Base-by-base conservation (phyloP, 1,284 basidiomycete genomes). In the Naganishia liquefaciens region DNA sequence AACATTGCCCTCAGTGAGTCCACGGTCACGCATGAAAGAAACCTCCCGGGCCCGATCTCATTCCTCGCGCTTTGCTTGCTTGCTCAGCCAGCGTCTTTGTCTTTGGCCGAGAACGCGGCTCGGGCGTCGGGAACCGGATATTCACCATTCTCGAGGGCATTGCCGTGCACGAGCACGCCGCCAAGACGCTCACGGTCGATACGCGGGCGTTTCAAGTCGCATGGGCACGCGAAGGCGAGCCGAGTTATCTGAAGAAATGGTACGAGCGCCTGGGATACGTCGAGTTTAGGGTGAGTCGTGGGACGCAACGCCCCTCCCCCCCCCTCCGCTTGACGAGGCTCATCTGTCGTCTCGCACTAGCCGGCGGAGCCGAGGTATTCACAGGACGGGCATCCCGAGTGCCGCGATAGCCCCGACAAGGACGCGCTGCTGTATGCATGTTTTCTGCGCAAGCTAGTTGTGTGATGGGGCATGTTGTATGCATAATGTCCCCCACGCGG, bases 51-150 rank as follows among this genome's bases (percentile, higher is more conserved):
- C 25, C 50, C 37, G n/a, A 58, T 53, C 2, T 42, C 39, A 23
- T 23, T 28, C 15, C 2, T n/a, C n/a, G n/a, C n/a, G n/a, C n/a
- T n/a, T 51, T 11, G 21, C 37, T 42, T 46, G 9, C 27, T n/a
- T n/a, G n/a, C n/a, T n/a, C 50, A 74, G 73, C 70, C 1, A 70
- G 70, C n/a, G 68, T 74, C 25, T 74, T 71, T 54, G 70, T 74
- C 17, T 52, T 62, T 15, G 46, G 66, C 7, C 33, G 64, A 40
- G 69, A 68, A 47, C 73, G 71, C 43, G 47, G 51, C 1, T 49
- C 11, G 0, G 68, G 69, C 21, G 40, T 70, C 2, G 73, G 73
- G 2, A 51, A 54, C 25, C 40, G 54, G 49, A 68, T 70, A 2
- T 65, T 74, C 47, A 52, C 69, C 42, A 37, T 72, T 10, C 66